Evolutionary conservation across 768 basidiomycete genomes (phyloP), one percentile per base, ranked within the genome.

Genomic region (Kwoniella shandongensis): DNA sequence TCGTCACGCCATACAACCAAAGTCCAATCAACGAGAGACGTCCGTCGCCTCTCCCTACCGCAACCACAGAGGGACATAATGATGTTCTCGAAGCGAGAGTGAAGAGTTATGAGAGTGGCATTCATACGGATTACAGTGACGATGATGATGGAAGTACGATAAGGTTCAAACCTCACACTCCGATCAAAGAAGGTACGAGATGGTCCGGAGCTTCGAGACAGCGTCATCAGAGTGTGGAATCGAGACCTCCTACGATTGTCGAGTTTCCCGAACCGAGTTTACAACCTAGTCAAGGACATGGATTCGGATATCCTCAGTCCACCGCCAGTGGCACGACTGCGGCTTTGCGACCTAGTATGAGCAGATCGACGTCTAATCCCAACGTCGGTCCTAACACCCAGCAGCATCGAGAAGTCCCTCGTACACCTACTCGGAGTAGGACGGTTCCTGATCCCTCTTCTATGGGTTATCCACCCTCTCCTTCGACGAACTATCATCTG

Each of bases 241-340:
- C 45, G 11, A 45, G 56, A 42, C 60, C 52, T 8, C 18, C 50
- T 22, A 62, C 58, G 6, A 54, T 60, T 17, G 55, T 62, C 40
- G 58, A 59, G 32, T 62, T 62, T 36, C 65, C 65, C 15, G 51
- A 38, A 44, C 58, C 58, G 1, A 44, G 35, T 7, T 22, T 59
- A 17, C 45, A 53, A 20, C 45, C 51, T 41, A 20, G 18, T 22
- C 51, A 57, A 27, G 55, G 55, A 3, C 48, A 57, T 50, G 55
- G 55, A 10, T 20, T 32, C 27, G 55, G 55, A 20, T 58, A 51
- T 51, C 49, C 39, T 27, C 38, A 50, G 39, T 47, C 42, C 23
- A 36, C 17, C 40, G 51, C 30, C n/a, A n/a, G n/a, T 18, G 18
- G 26, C 39, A 30, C 48, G 25, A 40, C 36, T 25, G 27, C 35